Base-by-base conservation (phyloP, 148 eudicot genomes). In the Fagopyrum tataricum region DNA sequence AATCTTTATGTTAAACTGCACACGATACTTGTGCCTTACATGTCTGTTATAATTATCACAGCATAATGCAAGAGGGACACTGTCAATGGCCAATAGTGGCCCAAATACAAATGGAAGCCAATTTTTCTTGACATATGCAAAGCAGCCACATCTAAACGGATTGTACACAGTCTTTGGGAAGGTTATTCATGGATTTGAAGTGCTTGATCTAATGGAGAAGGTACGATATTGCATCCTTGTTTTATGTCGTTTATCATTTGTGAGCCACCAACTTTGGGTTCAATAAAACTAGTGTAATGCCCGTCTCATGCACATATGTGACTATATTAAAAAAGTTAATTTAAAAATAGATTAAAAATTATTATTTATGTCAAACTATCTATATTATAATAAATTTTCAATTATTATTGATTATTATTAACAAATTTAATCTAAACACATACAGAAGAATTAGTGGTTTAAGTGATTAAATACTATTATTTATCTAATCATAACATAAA, bases 171-270 rank as follows among this genome's bases (percentile, higher is more conserved):
- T 95, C 72, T 90, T 95, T 72, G 99, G 97, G 72, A 95, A 92
- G 80, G 99, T 92, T 70, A 95, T 95, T 83, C 96, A 91, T 87
- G 97, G 99, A 66, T 95, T 95, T 80, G 97, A 95, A 86, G 93
- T 91, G 67, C 99, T 95, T 75, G 97, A 91, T 82, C 81, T 95
- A 12, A 95, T 95, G 99, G 97, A 95, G 76, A 91, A 95, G 92
- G 96, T 95, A 81, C 26, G 13, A 24, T 24, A 61, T 61, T 61
- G 5, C 10, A 40, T 61, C 41, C 41, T 26, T 61, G 11, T 58
- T 14, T 64, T 31, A 13, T 46, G 49, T 6, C 7, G 43, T 21
- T 47, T 62, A 39, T 51, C 13, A n/a, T n/a, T n/a, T n/a, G n/a
- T n/a, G n/a, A n/a, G n/a, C n/a, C n/a, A 13, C 49, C 49, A 46